Evolutionary conservation across 1,284 basidiomycete genomes (phyloP).

Genomic region (Microbotryum silenes-acaulis): DNA sequence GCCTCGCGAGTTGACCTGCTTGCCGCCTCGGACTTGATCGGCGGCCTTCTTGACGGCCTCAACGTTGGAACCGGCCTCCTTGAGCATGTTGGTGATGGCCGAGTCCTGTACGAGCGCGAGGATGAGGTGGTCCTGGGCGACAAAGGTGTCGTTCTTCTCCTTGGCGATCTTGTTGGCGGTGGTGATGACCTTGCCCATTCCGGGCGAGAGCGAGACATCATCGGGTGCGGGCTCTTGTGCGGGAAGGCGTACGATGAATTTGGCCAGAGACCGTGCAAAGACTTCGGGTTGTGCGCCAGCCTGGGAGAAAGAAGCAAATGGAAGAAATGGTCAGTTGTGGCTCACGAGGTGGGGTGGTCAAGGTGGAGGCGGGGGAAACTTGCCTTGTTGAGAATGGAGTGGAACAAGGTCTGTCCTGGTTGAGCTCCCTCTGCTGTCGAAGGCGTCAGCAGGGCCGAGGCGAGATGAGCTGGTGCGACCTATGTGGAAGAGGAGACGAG

Average conservation of each 20-base stretch:
- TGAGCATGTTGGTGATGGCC: constrained; percentile 57
- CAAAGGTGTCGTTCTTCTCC: constrained; percentile 81
- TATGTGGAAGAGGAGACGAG: background rate
- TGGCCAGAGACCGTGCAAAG: constrained; percentile 33
- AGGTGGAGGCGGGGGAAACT: constrained; percentile 21
- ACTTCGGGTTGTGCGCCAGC: constrained; percentile 33
- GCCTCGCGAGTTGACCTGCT: constrained; percentile 67
- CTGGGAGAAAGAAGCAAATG: constrained; percentile 30
- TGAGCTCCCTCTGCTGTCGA: constrained; percentile 15
- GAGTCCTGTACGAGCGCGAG: constrained; percentile 68
- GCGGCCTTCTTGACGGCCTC: constrained; percentile 69
- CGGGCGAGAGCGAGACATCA: constrained; percentile 59
- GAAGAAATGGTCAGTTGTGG: constrained; percentile 38
- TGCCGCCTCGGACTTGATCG: constrained; percentile 69
- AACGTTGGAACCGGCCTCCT: constrained; percentile 65
- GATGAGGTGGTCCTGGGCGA: constrained; percentile 79
- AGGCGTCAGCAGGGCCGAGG: constrained; percentile 59
- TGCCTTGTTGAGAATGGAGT: constrained; percentile 26
- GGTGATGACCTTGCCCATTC: constrained; percentile 60
- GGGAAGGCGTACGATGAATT: constrained; percentile 50
- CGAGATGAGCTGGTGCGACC: constrained; percentile 62
- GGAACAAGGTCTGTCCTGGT: constrained; percentile 10
- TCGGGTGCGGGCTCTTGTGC: constrained; percentile 77
- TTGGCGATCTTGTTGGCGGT: constrained; percentile 75
- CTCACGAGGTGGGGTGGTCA: constrained; percentile 56